Evolutionary conservation across 345 rosid species (phyloP), one percentile per base, ranked within the genome.

Genomic region (Hibiscus mutabilis): DNA sequence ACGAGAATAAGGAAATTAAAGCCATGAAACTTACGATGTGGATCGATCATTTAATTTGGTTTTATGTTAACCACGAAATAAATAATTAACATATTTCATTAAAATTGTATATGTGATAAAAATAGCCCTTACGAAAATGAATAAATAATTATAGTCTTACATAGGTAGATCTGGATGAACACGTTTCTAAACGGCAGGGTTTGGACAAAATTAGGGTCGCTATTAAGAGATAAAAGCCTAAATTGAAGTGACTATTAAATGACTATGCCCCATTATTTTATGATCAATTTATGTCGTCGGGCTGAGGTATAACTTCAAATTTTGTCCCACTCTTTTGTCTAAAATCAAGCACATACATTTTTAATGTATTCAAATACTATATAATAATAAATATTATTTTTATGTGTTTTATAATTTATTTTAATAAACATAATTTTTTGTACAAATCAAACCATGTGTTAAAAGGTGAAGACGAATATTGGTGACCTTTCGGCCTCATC

Each of bases 1-100:
- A 47, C 37, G 8, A 4, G 37, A 3, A 33, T 8, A 33, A 33
- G 37, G 37, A 0, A 33, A 33, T 33, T n/a, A 21, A 19, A 3
- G 66, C 6, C 24, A 40, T n/a, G 27, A 53, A 69, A 33, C 59
- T 53, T 53, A 5, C 61, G 37, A 60, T 47, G 29, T 69, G 5
- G 76, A 47, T 77, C 74, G 69, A 77, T 73, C 61, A 77, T 63
- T 63, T 31, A 6, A 1, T 73, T 61, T 56, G 27, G 27, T 56
- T 74, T 16, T 37, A 65, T 1, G 64, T 53, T 59, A 44, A 21
- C 35, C 31, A 6, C 40, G 22, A 35, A 49, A 42, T 12, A 56
- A 13, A 21, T 21, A 8, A 56, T 21, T 58, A 21, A 37, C 5
- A 70, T 58, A 40, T 5, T 57, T 27, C 51, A 16, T 60, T 60